Evolutionary conservation across 2,329 filamentous ascomycete genomes (phyloP).

Genomic region (Ustilaginoidea virens): DNA sequence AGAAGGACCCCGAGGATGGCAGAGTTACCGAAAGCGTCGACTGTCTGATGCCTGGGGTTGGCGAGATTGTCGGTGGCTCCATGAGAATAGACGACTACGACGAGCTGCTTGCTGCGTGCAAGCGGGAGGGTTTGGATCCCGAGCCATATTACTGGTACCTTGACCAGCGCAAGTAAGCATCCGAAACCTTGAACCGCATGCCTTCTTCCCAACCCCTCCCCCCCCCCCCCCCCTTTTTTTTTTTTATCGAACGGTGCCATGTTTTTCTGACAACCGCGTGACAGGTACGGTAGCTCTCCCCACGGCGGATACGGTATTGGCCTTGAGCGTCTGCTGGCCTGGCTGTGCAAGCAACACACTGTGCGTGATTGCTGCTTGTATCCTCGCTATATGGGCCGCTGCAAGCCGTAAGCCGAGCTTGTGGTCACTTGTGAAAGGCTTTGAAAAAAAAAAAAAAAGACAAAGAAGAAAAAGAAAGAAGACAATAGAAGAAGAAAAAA

Average conservation of each 20-base stretch:
- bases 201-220: too few species aligned
- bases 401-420: conserved; percentile 43
- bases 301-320: conserved; percentile 91
- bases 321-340: conserved; percentile 33
- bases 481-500: neutral
- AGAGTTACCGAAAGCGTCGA: conserved; percentile 91
- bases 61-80: conserved; percentile 88
- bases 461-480: neutral
- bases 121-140: conserved; percentile 71
- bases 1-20: conserved; percentile 62
- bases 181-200: neutral
- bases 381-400: conserved; percentile 64
- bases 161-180: conserved; percentile 63
- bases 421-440: neutral
- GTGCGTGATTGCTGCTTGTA: conserved; percentile 57
- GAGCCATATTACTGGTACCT: conserved; percentile 97
- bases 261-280: too few species aligned
- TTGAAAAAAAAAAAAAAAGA: neutral
- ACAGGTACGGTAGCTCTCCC: conserved; percentile 64
- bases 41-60: conserved; percentile 74
- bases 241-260: too few species aligned
- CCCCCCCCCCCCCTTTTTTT: too few species aligned
- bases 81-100: conserved; percentile 94
- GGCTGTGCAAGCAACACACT: conserved; percentile 47
- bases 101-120: conserved; percentile 77